These are phyloP conservation scores for Cutaneotrichosporon dermatis DNA, from an alignment of 1,284 basidiomycete species.

Conservation along the genomic window DNA sequence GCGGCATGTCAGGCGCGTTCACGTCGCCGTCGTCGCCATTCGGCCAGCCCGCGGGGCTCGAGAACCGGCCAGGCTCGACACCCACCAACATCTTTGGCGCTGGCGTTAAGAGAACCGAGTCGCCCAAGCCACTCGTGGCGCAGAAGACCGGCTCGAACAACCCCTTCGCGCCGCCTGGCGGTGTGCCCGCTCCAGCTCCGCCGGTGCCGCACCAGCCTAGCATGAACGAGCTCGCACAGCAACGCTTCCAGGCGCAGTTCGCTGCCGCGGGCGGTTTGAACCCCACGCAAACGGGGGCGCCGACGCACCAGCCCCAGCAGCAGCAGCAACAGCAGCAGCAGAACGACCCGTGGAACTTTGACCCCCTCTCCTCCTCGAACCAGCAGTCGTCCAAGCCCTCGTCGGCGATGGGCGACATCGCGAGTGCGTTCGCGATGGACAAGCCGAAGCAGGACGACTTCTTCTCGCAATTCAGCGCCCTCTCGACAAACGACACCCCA, in stretches of 20 bases:
- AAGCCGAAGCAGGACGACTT: constrained; percentile 24
- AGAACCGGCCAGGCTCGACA: constrained; percentile 2
- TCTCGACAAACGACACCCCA: constrained; percentile 6
- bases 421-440: constrained; percentile 41
- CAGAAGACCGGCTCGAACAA: constrained; percentile 93
- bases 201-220: constrained; percentile 71
- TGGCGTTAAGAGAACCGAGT: constrained; percentile 44
- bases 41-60: constrained; percentile 28
- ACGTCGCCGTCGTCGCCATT: constrained; percentile 56
- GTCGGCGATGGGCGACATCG: constrained; percentile 40
- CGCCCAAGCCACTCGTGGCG: constrained; percentile 59
- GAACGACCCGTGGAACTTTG: constrained; percentile 6
- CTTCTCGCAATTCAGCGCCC: constrained; percentile 27
- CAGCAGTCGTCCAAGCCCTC: constrained; percentile 2
- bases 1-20: constrained; percentile 1
- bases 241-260: constrained; percentile 29
- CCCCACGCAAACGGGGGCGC: not conserved
- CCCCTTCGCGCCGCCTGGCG: constrained; percentile 76
- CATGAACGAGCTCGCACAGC: constrained; percentile 71
- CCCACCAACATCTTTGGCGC: constrained; percentile 6
- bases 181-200: constrained; percentile 50
- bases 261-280: constrained; percentile 12
- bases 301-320: not conserved
- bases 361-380: not conserved
- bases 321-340: constrained; percentile 8